Base-by-base conservation (phyloP, 257 asterid genomes). In the Ophiorrhiza pumila region DNA sequence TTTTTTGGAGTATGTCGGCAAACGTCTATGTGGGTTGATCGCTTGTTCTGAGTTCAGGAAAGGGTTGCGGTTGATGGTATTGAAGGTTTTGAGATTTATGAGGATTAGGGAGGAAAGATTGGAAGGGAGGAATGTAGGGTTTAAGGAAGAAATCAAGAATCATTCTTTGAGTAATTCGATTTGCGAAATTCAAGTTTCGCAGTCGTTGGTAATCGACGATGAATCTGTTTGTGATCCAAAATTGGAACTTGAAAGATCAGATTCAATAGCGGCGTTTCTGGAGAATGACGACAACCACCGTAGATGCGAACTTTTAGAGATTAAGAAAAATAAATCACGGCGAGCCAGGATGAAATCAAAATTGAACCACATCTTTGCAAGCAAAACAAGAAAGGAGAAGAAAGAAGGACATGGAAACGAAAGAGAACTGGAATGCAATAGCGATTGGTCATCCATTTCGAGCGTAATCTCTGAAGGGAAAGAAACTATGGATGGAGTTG, bases 311-410 rank as follows among this genome's bases (percentile, higher is more conserved):
- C 71, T 58, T n/a, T 67, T 45, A 18, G 90, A 83, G 58, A 32
- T 46, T 42, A 80, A 80, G 79, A 79, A 46, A 35, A 69, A 62
- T 72, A 83, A 85, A 60, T 80, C 87, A 31, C 74, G 78, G 18
- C 76, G 64, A 68, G 85, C 85, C 1, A 88, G 77, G 83, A 83
- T 93, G 6, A 83, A 82, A 76, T 82, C 85, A 29, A 89, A 84
- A 89, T 76, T 87, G 85, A 87, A 79, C 82, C 80, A 78, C 74
- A 60, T 89, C 15, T 71, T 93, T 4, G 77, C 86, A 11, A 89
- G 73, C 78, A 90, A 77, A 79, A 67, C 82, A 50, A 77, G 74
- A 55, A 61, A 53, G 18, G 47, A 70, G 6, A 83, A 75, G 76
- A 86, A 79, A 32, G 83, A 62, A 31, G 46, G n/a, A 46, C 42